These are phyloP conservation scores for Chrysosporium queenslandicum DNA, from an alignment of 2,329 filamentous ascomycete genomes.

Conservation along the genomic window DNA sequence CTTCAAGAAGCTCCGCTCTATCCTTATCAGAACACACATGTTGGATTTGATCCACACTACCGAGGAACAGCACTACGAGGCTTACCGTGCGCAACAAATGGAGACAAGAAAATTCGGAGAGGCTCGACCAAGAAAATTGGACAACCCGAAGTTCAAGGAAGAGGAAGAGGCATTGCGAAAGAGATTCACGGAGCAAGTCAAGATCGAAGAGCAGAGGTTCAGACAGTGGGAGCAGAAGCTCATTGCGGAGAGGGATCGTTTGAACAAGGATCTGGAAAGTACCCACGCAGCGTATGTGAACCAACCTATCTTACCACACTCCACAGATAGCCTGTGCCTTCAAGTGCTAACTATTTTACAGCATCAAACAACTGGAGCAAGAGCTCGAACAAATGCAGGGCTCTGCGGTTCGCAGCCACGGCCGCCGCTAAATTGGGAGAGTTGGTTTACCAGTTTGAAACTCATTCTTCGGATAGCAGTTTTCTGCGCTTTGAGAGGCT, in stretches of 20 bases:
- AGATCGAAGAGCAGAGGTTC: conserved; percentile 99
- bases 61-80: conserved; percentile 98
- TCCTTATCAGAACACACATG: conserved; percentile 98
- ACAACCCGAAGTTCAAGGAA: conserved; percentile 99
- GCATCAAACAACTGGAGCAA: conserved; percentile 54
- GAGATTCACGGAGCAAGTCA: conserved; percentile 99
- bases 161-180: conserved; percentile 97
- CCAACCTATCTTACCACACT: neutral
- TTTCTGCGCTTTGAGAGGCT: conserved; percentile 32
- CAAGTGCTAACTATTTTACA: conserved; percentile 26
- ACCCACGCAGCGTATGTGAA: conserved; percentile 65
- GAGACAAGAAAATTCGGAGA: conserved; percentile 99
- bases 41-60: conserved; percentile 99
- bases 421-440: conserved; percentile 60
- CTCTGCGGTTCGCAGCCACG: conserved; percentile 78
- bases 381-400: conserved; percentile 93
- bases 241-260: conserved; percentile 92
- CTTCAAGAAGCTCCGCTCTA: conserved; percentile 99
- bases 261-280: conserved; percentile 99
- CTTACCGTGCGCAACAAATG: conserved; percentile 98
- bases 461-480: conserved; percentile 28
- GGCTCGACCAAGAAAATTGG: conserved; percentile 89
- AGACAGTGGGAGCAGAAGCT: conserved; percentile 99
- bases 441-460: neutral
- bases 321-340: neutral